Percentiles rank a stretch among this genome's conserved stretches.
phyloP scores from a whole-genome alignment of 768 basidiomycete species.

The Mycena haematopus region DNA sequence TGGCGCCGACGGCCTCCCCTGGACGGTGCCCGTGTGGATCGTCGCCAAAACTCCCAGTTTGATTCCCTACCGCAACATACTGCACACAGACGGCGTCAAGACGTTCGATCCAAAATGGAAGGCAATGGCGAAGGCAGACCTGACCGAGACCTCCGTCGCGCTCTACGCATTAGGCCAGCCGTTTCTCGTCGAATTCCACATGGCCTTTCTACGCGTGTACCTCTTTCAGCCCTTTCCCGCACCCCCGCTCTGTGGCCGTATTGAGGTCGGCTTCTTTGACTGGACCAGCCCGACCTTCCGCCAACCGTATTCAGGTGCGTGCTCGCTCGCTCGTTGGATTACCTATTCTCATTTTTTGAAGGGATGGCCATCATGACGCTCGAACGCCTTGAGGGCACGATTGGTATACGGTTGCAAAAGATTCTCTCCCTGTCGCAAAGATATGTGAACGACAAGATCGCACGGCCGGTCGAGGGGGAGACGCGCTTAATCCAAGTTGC shows the following conservation, averaged over 20 bases:
- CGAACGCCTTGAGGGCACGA: slow-evolving; percentile 10
- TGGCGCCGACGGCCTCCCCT: slow-evolving; percentile 18
- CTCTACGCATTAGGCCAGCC: slow-evolving; percentile 6
- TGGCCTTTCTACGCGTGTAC: neutral
- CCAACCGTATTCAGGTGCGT: slow-evolving; percentile 10
- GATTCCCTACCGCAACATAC: neutral
- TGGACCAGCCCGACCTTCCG: neutral
- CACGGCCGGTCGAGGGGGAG: slow-evolving; percentile 16
- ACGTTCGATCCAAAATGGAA: neutral
- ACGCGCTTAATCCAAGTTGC: neutral
- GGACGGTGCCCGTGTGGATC: slow-evolving; percentile 15
- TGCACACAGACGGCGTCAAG: slow-evolving; percentile 1
- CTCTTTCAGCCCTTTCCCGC: neutral
- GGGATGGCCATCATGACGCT: slow-evolving; percentile 19
- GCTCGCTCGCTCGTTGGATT: neutral
- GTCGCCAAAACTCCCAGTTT: neutral
- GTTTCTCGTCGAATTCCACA: slow-evolving; percentile 1
- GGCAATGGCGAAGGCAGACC: neutral
- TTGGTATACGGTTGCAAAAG: slow-evolving; percentile 15
- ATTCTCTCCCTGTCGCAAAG: slow-evolving; percentile 5
- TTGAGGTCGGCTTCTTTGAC: slow-evolving; percentile 14
- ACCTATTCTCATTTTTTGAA: neutral
- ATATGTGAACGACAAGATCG: neutral
- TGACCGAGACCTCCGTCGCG: neutral
- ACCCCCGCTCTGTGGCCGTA: neutral